A percentile compares a stretch with the other conserved stretches of the same genome.
Conservation (phyloP, 257 asterid species). For the Rhazya stricta region DNA sequence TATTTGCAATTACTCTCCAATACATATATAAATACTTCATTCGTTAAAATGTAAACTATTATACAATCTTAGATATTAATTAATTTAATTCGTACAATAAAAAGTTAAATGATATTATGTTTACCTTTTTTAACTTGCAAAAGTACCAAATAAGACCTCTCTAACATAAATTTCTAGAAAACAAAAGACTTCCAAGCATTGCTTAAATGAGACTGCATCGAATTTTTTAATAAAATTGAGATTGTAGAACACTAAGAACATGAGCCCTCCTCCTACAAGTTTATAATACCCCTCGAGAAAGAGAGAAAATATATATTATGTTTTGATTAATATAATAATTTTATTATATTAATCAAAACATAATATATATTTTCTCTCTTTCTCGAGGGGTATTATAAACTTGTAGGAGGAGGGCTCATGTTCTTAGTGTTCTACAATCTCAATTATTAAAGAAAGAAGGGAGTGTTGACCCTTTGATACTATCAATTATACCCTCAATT, state of each 20-base stretch:
- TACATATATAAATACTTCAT: no score
- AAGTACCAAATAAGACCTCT: neutral
- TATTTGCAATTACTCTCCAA: slow-evolving; percentile 24
- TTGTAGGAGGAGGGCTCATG: neutral
- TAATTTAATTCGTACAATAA: no score
- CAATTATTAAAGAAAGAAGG: slow-evolving; percentile 10
- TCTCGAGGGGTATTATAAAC: neutral
- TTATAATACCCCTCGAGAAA: neutral
- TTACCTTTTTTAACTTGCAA: no score
- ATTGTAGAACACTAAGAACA: neutral
- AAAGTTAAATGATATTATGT: no score
- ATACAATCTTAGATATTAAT: no score
- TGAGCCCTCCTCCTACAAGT: neutral
- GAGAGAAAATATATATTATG: no score
- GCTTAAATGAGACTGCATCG: slow-evolving; percentile 1
- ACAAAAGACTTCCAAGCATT: slow-evolving; percentile 3
- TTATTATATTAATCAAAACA: no score
- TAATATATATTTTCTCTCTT: no score
- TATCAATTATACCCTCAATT: slow-evolving; percentile 5
- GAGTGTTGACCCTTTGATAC: slow-evolving; percentile 7
- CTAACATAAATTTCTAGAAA: neutral
- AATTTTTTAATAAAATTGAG: slow-evolving; percentile 8
- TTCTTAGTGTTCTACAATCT: neutral
- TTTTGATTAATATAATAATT: no score
- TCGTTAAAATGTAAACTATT: no score